These are phyloP conservation scores for Hyphodiscus hymeniophilus DNA, from an alignment of 495 filamentous ascomycete genomes.

Conservation along the genomic window DNA sequence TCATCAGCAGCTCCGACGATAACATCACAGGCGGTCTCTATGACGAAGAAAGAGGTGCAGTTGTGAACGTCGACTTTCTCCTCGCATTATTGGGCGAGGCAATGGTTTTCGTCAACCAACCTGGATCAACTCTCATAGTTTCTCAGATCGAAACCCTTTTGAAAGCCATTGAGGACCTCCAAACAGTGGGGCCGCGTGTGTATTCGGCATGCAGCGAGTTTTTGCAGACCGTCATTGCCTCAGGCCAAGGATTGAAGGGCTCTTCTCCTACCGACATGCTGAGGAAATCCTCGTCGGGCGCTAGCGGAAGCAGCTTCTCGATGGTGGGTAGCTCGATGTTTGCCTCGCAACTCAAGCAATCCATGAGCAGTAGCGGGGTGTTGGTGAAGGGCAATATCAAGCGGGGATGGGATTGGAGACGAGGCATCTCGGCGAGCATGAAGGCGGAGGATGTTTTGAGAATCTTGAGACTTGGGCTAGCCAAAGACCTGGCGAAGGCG, in stretches of 20 bases:
- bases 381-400: constrained; percentile 43
- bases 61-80: constrained; percentile 78
- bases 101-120: constrained; percentile 51
- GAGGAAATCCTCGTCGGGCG: constrained; percentile 55
- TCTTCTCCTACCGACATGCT: constrained; percentile 55
- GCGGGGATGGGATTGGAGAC: constrained; percentile 84
- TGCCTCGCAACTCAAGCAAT: constrained; percentile 51
- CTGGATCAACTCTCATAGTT: constrained; percentile 42
- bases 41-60: constrained; percentile 66
- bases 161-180: constrained; percentile 73
- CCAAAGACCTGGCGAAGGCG: constrained; percentile 55
- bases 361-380: constrained; percentile 45
- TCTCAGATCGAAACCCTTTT: constrained; percentile 68
- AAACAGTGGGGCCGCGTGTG: constrained; percentile 64
- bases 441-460: constrained; percentile 60
- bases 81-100: constrained; percentile 79
- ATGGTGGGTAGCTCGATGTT: constrained; percentile 68
- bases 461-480: constrained; percentile 65
- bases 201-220: constrained; percentile 63
- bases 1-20: constrained; percentile 75
- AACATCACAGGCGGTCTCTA: constrained; percentile 84
- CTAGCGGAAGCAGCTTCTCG: constrained; percentile 52
- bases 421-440: constrained; percentile 45
- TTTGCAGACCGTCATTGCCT: constrained; percentile 46
- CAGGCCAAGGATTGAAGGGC: constrained; percentile 37